A percentile compares a stretch with the other conserved stretches of the same genome.
These are phyloP conservation scores for Saccharomycopsis schoenii DNA, from an alignment of 805 yeast genomes.

Conservation along the genomic window DNA sequence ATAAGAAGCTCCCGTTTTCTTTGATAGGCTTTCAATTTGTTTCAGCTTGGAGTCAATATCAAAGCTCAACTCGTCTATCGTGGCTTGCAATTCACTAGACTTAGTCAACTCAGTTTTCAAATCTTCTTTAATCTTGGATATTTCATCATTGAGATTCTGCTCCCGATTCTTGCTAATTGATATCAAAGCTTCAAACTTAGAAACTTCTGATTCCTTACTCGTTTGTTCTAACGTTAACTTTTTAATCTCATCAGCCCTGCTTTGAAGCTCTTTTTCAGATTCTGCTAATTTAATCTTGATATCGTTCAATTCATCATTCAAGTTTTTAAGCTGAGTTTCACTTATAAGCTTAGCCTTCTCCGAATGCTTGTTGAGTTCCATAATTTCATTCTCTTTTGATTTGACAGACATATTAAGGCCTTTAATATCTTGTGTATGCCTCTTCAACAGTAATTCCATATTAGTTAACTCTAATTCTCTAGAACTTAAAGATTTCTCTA, in stretches of 20 bases:
- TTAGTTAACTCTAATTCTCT: not conserved
- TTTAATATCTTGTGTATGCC: not conserved
- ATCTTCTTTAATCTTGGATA: not conserved
- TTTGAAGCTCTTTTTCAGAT: not conserved
- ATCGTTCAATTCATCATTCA: not conserved
- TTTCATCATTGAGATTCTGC: not conserved
- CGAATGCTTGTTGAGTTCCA: not conserved
- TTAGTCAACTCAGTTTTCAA: not conserved
- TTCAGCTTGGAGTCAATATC: not conserved
- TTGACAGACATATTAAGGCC: not conserved
- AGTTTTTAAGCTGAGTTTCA: not conserved
- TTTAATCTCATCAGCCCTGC: slow-evolving; percentile 1
- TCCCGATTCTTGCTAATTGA: not conserved
- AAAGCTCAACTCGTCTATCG: not conserved
- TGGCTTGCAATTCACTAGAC: not conserved
- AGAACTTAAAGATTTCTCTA: not conserved
- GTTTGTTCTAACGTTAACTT: not conserved
- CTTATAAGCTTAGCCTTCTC: not conserved
- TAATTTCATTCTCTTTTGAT: not conserved
- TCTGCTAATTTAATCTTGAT: not conserved
- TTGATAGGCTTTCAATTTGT: not conserved
- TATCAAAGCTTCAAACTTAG: not conserved
- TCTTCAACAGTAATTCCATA: not conserved
- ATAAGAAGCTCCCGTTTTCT: not conserved
- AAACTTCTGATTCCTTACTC: not conserved